Evolutionary conservation across 2,329 filamentous ascomycete species (phyloP).

Genomic region (Fusarium coffeatum): DNA sequence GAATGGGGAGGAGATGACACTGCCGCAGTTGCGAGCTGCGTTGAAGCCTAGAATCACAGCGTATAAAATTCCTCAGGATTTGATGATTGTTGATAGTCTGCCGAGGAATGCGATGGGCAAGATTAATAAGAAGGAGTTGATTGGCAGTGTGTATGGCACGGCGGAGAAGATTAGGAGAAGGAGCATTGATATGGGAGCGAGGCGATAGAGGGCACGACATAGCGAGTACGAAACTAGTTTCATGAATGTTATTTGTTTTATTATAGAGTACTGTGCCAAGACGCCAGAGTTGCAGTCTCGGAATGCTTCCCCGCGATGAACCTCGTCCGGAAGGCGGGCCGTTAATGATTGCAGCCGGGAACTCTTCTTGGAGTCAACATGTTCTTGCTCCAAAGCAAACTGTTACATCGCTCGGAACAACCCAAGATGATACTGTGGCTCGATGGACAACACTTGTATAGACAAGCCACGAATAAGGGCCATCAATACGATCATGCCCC

Average conservation of each 20-base stretch:
- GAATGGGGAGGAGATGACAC: conserved; percentile 70
- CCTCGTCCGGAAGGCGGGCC: neutral
- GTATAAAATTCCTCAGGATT: conserved; percentile 94
- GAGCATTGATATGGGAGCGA: neutral
- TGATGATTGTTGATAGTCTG: conserved; percentile 82
- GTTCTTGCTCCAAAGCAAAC: too few species aligned
- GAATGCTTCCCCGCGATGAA: neutral
- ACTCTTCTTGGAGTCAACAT: too few species aligned
- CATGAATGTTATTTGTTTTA: too few species aligned
- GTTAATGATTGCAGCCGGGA: neutral
- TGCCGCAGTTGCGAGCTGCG: conserved; percentile 76
- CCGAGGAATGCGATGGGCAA: conserved; percentile 98
- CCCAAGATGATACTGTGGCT: too few species aligned
- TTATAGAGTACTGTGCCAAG: neutral
- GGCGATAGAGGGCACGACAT: neutral
- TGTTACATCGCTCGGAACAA: too few species aligned
- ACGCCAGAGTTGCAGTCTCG: too few species aligned
- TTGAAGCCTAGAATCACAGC: conserved; percentile 79
- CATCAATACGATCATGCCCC: neutral
- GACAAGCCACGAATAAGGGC: too few species aligned
- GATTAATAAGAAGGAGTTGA: conserved; percentile 77
- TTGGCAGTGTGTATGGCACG: conserved; percentile 64
- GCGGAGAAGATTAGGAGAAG: conserved; percentile 11
- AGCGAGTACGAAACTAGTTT: too few species aligned
- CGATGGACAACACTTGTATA: too few species aligned